Percentiles rank a stretch among this genome's conserved stretches.
These are phyloP conservation scores for Colletotrichum tamarilloi DNA, from an alignment of 2,329 filamentous ascomycete genomes.

Conservation along the genomic window DNA sequence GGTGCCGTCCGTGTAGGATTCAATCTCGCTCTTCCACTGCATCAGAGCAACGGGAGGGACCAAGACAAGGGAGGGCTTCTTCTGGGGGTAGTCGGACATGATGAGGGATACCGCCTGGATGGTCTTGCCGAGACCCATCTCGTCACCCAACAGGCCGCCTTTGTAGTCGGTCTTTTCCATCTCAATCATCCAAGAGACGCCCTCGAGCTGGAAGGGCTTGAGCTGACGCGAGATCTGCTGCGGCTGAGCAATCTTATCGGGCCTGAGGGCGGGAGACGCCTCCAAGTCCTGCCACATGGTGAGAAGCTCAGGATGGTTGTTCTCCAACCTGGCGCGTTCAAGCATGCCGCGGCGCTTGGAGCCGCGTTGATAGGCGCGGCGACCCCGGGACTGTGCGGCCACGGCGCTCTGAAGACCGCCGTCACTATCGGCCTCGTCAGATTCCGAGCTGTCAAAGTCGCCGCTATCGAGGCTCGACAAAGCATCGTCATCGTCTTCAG, in stretches of 20 bases:
- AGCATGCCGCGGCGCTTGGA: constrained; percentile 42
- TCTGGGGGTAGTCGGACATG: constrained; percentile 95
- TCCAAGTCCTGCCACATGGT: constrained; percentile 88
- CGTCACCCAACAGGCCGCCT: constrained; percentile 92
- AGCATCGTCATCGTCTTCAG: constrained; percentile 10
- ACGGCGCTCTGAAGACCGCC: constrained; percentile 4
- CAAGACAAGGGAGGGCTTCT: constrained; percentile 82
- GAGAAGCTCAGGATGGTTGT: constrained; percentile 79
- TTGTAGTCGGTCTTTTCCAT: constrained; percentile 90
- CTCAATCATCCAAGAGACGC: constrained; percentile 91
- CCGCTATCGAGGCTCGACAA: constrained; percentile 10
- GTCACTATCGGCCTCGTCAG: constrained; percentile 2
- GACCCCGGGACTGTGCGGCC: constrained; percentile 39
- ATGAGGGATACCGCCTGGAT: constrained; percentile 98
- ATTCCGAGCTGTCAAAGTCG: not conserved
- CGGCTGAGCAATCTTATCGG: constrained; percentile 76
- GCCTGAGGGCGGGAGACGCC: constrained; percentile 73
- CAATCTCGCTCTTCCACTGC: constrained; percentile 91
- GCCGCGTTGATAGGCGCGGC: constrained; percentile 48
- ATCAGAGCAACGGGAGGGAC: constrained; percentile 94
- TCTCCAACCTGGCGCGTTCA: constrained; percentile 76
- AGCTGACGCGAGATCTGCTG: constrained; percentile 81
- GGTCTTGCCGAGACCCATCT: constrained; percentile 99
- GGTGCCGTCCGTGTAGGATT: constrained; percentile 84
- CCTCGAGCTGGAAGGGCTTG: constrained; percentile 94